Conservation (phyloP, 2,329 filamentous ascomycete species). For the Arachnomyces sp. region DNA sequence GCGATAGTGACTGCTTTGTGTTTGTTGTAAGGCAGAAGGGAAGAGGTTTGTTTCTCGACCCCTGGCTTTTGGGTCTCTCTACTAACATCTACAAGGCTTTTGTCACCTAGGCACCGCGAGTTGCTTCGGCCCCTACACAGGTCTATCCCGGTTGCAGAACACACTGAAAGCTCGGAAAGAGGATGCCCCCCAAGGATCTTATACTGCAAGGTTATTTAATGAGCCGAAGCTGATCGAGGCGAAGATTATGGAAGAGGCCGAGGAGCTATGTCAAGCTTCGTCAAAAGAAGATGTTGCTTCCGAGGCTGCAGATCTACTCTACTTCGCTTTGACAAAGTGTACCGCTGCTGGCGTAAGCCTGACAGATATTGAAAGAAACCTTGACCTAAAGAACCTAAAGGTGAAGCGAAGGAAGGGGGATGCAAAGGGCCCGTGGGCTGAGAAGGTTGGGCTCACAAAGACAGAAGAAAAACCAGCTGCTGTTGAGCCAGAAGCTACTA, state of each 20-base stretch:
- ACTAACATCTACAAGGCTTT: slow-evolving; percentile 49
- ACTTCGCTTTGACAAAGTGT: slow-evolving; percentile 90
- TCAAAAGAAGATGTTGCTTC: slow-evolving; percentile 79
- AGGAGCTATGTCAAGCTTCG: slow-evolving; percentile 83
- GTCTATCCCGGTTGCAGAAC: slow-evolving; percentile 76
- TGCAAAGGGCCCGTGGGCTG: slow-evolving; percentile 86
- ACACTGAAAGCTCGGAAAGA: slow-evolving; percentile 74
- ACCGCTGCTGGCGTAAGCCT: slow-evolving; percentile 74
- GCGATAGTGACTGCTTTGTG: slow-evolving; percentile 83
- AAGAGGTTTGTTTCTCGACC: slow-evolving; percentile 42
- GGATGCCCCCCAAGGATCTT: slow-evolving; percentile 80
- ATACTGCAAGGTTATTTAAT: slow-evolving; percentile 86
- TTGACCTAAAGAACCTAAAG: slow-evolving; percentile 92
- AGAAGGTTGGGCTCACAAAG: slow-evolving; percentile 61
- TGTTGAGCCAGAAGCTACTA: slow-evolving; percentile 41
- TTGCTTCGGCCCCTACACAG: slow-evolving; percentile 79
- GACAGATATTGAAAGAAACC: slow-evolving; percentile 81
- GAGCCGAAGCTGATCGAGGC: slow-evolving; percentile 82
- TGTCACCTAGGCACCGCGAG: slow-evolving; percentile 88
- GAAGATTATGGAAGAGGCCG: slow-evolving; percentile 98
- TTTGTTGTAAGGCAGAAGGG: slow-evolving; percentile 88
- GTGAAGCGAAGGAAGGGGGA: slow-evolving; percentile 89
- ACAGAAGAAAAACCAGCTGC: slow-evolving; percentile 27
- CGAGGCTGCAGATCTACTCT: slow-evolving; percentile 89
- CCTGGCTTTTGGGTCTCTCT: neutral